Conservation (phyloP, 257 asterid species). For the Misopates orontium region DNA sequence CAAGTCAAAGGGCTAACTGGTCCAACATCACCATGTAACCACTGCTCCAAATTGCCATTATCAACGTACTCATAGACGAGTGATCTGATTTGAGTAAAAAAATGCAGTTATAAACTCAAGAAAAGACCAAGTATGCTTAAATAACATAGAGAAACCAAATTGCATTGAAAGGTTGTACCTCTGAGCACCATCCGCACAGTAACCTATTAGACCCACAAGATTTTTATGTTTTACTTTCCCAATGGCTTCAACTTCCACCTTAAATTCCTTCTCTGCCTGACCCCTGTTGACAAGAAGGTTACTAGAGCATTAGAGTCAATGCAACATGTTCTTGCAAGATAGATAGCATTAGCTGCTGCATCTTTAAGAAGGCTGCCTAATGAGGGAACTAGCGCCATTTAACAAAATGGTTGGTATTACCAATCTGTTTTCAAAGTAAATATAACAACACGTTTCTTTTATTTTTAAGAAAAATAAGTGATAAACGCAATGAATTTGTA, state of each 20-base stretch:
- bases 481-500: no score
- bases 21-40: conserved; percentile 97
- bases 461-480: no score
- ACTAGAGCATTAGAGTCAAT: conserved; percentile 17
- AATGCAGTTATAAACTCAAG: conserved; percentile 4
- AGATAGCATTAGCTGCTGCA: not conserved
- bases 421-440: not conserved
- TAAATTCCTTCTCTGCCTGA: conserved; percentile 93
- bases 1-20: conserved; percentile 85
- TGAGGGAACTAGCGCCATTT: not conserved
- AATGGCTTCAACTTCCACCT: conserved; percentile 97
- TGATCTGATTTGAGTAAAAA: conserved; percentile 49
- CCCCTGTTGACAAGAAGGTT: conserved; percentile 55
- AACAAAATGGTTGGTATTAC: not conserved
- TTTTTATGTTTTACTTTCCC: conserved; percentile 96
- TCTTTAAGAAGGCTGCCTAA: conserved; percentile 6
- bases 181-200: conserved; percentile 86
- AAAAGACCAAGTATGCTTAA: not conserved
- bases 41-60: conserved; percentile 96
- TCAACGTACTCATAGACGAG: conserved; percentile 89
- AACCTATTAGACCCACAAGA: conserved; percentile 86
- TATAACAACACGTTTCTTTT: no score
- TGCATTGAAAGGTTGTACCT: conserved; percentile 45
- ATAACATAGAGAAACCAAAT: conserved; percentile 14
- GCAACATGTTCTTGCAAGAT: not conserved